phyloP scores from a whole-genome alignment of 495 filamentous ascomycete species.

The Cercophora scortea region DNA sequence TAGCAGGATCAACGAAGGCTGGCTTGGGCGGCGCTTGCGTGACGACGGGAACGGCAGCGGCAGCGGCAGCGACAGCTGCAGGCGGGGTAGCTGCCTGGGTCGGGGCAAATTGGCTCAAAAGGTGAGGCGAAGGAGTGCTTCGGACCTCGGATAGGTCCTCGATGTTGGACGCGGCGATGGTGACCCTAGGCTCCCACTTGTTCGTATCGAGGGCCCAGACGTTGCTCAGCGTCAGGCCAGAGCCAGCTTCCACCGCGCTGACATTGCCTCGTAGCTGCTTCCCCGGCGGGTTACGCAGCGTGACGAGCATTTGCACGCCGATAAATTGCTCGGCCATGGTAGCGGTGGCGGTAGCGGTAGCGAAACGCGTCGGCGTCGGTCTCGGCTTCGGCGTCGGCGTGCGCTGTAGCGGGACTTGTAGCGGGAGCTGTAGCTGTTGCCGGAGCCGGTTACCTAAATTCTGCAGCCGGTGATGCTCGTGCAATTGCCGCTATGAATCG shows the following conservation, averaged over 20 bases:
- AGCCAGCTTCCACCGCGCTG: slow-evolving; percentile 58
- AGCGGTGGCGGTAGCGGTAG: background rate
- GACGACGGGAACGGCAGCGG: background rate
- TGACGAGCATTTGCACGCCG: slow-evolving; percentile 71
- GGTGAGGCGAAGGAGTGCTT: slow-evolving; percentile 1
- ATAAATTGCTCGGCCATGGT: slow-evolving; percentile 53
- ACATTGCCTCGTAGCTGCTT: slow-evolving; percentile 63
- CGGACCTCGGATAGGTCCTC: slow-evolving; percentile 27
- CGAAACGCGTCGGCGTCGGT: too few relatives aligned
- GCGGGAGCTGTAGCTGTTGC: too few relatives aligned
- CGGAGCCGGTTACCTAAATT: too few relatives aligned
- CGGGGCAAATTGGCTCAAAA: background rate
- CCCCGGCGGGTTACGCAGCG: slow-evolving; percentile 56
- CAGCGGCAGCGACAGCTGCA: background rate
- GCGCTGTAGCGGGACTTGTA: too few relatives aligned
- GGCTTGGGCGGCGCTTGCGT: slow-evolving; percentile 2
- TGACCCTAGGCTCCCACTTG: slow-evolving; percentile 26
- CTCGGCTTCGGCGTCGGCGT: too few relatives aligned
- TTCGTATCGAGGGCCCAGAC: slow-evolving; percentile 19
- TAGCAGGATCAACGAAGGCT: slow-evolving; percentile 47
- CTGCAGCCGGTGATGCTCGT: too few relatives aligned
- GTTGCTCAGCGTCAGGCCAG: slow-evolving; percentile 67
- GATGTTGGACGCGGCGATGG: slow-evolving; percentile 32
- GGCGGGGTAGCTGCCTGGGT: background rate
- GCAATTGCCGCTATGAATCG: too few relatives aligned